Conservation (phyloP, 352 stramenopile species). For the Globisporangium spiculum region DNA sequence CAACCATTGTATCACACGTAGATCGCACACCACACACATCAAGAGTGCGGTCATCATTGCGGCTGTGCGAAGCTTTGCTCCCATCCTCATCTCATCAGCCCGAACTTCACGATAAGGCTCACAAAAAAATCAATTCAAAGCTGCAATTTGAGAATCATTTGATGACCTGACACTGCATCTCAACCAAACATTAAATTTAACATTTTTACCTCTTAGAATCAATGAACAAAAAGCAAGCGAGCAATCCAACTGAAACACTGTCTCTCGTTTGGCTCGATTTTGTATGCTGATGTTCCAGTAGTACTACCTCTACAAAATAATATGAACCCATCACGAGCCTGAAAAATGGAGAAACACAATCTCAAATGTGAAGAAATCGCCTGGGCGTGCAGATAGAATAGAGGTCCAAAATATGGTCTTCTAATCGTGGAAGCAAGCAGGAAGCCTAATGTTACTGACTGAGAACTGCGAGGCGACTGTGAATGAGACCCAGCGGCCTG, state of each 20-base stretch:
- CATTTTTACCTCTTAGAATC: too few species aligned
- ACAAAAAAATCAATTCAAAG: neutral
- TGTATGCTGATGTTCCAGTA: too few species aligned
- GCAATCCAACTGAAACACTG: too few species aligned
- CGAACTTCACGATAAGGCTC: neutral
- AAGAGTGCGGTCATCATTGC: neutral
- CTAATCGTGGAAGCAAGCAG: conserved; percentile 8
- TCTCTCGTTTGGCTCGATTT: too few species aligned
- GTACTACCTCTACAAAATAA: too few species aligned
- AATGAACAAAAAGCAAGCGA: too few species aligned
- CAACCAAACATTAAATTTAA: neutral
- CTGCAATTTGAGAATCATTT: neutral
- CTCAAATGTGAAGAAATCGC: too few species aligned
- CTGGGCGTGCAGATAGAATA: too few species aligned
- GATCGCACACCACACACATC: neutral
- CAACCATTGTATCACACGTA: neutral
- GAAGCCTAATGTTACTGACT: neutral
- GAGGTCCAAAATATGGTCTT: neutral
- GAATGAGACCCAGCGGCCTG: neutral
- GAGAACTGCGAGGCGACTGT: neutral
- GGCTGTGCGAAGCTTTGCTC: neutral
- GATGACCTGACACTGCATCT: neutral
- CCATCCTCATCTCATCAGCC: neutral
- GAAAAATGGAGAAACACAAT: neutral
- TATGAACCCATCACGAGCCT: neutral